Evolutionary conservation across 306 rosid genomes (phyloP).

Genomic region (Vigna hirtella): DNA sequence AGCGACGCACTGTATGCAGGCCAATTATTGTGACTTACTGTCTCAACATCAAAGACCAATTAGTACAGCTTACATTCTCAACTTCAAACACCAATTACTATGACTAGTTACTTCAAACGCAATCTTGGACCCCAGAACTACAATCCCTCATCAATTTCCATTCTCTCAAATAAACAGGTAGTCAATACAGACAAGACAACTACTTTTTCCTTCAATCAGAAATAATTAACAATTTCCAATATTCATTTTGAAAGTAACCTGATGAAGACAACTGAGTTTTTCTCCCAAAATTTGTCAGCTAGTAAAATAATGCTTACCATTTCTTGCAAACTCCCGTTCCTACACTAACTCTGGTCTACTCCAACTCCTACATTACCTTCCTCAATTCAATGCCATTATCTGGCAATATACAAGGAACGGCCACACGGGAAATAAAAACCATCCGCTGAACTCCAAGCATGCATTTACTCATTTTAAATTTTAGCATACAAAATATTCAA

Average conservation of each 20-base stretch:
- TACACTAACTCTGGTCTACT: conserved; percentile 11
- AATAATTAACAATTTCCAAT: conserved; percentile 12
- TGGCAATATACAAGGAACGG: conserved; percentile 13
- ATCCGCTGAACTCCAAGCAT: conserved; percentile 27
- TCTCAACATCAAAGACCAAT: conserved; percentile 18
- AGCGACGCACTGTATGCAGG: conserved; percentile 21
- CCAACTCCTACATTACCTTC: conserved; percentile 36
- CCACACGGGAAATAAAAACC: background rate
- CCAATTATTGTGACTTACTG: conserved; percentile 32
- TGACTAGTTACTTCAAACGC: conserved; percentile 21
- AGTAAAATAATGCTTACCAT: conserved; percentile 25
- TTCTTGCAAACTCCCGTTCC: conserved; percentile 13
- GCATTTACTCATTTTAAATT: conserved; percentile 1
- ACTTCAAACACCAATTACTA: conserved; percentile 34
- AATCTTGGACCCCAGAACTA: conserved; percentile 31
- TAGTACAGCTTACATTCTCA: conserved; percentile 18
- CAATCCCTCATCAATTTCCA: conserved; percentile 26
- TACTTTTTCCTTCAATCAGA: conserved; percentile 27
- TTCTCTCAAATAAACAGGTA: conserved; percentile 19
- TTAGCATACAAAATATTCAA: background rate
- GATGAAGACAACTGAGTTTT: conserved; percentile 13
- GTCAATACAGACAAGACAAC: conserved; percentile 21
- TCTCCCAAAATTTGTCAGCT: conserved; percentile 15
- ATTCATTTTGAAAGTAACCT: conserved; percentile 26
- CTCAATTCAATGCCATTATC: conserved; percentile 26